Conservation (phyloP, 495 filamentous ascomycete genomes). For the Penicillium verhagenii region DNA sequence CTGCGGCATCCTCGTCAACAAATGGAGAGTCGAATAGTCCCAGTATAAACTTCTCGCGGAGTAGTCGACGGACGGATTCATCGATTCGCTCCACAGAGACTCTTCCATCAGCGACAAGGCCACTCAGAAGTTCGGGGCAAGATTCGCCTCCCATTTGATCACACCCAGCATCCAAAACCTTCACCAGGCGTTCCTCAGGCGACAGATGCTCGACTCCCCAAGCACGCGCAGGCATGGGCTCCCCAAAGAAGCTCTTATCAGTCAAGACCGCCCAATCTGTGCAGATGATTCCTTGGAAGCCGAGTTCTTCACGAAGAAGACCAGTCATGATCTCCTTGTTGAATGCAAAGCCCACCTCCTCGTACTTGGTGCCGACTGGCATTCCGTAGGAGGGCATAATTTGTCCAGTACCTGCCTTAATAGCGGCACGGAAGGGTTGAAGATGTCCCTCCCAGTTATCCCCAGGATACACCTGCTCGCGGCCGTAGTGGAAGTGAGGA, state of each 20-base stretch:
- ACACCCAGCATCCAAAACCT: constrained; percentile 33
- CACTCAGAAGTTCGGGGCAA: constrained; percentile 31
- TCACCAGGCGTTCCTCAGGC: constrained; percentile 11
- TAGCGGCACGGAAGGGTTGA: constrained; percentile 4
- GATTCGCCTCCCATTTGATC: constrained; percentile 40
- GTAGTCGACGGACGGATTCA: constrained; percentile 7
- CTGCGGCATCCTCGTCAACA: constrained; percentile 32
- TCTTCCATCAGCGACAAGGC: constrained; percentile 3
- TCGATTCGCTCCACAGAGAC: constrained; percentile 8
- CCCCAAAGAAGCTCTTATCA: not conserved
- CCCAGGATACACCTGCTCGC: constrained; percentile 35
- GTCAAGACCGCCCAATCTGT: constrained; percentile 36
- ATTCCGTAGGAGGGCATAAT: constrained; percentile 35
- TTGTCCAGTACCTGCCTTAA: constrained; percentile 30
- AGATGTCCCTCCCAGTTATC: constrained; percentile 31
- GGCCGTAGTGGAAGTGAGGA: constrained; percentile 36
- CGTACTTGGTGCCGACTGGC: constrained; percentile 11
- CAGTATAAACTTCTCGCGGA: constrained; percentile 15
- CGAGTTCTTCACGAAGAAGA: constrained; percentile 32
- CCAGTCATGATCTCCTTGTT: constrained; percentile 29
- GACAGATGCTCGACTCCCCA: not conserved
- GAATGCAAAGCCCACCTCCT: constrained; percentile 29
- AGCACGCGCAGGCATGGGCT: not conserved
- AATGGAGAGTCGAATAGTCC: constrained; percentile 18
- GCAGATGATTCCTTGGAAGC: constrained; percentile 34